These are phyloP conservation scores for Przewalskia tangutica DNA, from an alignment of 257 asterid species.

Conservation along the genomic window DNA sequence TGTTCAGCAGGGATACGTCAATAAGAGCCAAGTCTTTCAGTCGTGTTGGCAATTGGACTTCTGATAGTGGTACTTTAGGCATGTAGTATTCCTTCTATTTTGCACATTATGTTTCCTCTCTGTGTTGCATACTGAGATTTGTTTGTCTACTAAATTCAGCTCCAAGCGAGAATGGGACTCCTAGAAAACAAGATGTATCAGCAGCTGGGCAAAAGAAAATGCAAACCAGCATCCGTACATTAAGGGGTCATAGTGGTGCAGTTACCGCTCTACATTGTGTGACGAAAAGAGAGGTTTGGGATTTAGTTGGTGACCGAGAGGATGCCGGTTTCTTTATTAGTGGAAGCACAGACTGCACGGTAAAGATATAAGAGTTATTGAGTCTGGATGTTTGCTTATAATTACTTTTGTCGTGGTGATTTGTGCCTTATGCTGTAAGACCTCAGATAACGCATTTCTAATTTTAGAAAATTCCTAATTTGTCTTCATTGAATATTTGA, in stretches of 20 bases:
- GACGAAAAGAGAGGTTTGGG: constrained; percentile 94
- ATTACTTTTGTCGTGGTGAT: background rate
- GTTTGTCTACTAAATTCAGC: constrained; percentile 23
- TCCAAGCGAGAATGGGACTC: constrained; percentile 55
- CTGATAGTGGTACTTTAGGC: constrained; percentile 49
- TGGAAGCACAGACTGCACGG: constrained; percentile 95
- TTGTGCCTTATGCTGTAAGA: background rate
- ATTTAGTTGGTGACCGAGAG: constrained; percentile 86
- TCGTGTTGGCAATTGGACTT: constrained; percentile 55
- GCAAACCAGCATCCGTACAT: constrained; percentile 73
- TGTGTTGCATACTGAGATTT: constrained; percentile 14
- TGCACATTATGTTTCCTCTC: constrained; percentile 6
- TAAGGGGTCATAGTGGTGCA: constrained; percentile 90
- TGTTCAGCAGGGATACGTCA: constrained; percentile 77
- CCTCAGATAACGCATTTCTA: background rate
- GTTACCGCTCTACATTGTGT: constrained; percentile 91
- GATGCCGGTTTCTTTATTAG: constrained; percentile 93
- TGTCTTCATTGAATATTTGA: background rate
- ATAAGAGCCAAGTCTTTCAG: constrained; percentile 57
- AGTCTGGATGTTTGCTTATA: background rate
- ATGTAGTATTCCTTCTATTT: constrained; percentile 4
- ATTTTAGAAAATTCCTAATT: background rate
- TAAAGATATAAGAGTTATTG: constrained; percentile 20
- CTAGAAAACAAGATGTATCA: constrained; percentile 50
- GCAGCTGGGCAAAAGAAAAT: constrained; percentile 72